Base-by-base conservation (phyloP, 2,329 filamentous ascomycete genomes). In the Botrytis aclada region DNA sequence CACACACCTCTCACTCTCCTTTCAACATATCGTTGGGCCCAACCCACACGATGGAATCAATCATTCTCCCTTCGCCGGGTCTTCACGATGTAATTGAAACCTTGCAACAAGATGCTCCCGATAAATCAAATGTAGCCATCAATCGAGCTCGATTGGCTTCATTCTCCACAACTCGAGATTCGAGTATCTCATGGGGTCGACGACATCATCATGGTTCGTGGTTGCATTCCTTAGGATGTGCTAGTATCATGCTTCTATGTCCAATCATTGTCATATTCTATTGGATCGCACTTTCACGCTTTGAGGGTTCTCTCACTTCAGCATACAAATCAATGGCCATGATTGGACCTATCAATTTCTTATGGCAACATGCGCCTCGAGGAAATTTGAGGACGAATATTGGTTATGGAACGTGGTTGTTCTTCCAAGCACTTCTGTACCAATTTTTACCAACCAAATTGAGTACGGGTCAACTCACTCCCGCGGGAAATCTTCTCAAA, bases 401-500 rank as follows among this genome's bases (percentile, higher is more conserved):
- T 43, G 79, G 75, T 32, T 83, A 82, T 73, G 74, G 64, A 20
- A 74, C 69, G n/a, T 83, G 81, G 81, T 47, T 82, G 14, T n/a
- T 79, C 1, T 81, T 82, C 56, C 82, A 83, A 73, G 78, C 75
- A 8, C 70, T 75, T 6, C 77, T 83, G 20, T 83, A 83, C 74
- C 74, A 75, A 51, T 80, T 79, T 58, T 76, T 83, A 41, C 82
- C 82, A 3, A 78, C 80, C 25, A 75, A 77, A 56, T 73, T 80
- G 54, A 79, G 79, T 29, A 79, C 77, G 8, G 84, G 84, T 4
- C 84, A 85, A 65, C 79, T 81, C 20, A 85, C 83, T 0, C 84
- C 84, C 5, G 84, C 83, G 25, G 84, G 84, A 0, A 75, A 85
- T 74, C 77, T 84, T 37, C 78, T 85, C 16, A 79, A 81, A 9